Conservation (phyloP, 2,329 filamentous ascomycete species). For the Eurotiales sp. region DNA sequence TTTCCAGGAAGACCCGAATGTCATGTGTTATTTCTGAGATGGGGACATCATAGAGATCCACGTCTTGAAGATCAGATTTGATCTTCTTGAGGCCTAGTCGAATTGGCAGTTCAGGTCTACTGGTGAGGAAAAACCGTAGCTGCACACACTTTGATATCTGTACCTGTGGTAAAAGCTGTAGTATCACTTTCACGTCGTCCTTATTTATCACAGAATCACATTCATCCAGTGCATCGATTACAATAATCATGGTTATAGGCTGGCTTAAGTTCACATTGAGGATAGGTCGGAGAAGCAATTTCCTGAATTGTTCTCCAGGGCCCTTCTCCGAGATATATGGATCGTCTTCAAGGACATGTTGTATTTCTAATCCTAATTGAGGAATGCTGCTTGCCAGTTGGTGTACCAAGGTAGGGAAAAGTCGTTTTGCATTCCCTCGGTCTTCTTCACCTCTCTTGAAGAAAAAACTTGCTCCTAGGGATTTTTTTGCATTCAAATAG, state of each 20-base stretch:
- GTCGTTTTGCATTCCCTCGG: constrained; percentile 29
- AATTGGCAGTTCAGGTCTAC: constrained; percentile 26
- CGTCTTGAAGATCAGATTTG: not conserved
- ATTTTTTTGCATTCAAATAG: not conserved
- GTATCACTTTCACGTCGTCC: constrained; percentile 20
- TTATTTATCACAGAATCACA: constrained; percentile 21
- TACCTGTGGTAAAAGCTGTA: constrained; percentile 20
- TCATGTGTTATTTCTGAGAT: constrained; percentile 22
- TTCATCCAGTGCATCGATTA: constrained; percentile 29
- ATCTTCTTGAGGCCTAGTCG: constrained; percentile 18
- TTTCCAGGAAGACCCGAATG: constrained; percentile 22
- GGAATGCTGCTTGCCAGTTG: constrained; percentile 2
- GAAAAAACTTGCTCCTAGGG: constrained; percentile 1
- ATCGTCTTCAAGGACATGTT: constrained; percentile 22
- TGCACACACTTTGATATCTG: constrained; percentile 13
- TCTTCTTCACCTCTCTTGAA: constrained; percentile 20
- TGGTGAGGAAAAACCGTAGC: constrained; percentile 25
- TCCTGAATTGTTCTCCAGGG: constrained; percentile 25
- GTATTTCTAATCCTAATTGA: constrained; percentile 6
- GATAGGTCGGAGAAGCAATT: constrained; percentile 25
- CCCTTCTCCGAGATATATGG: constrained; percentile 23
- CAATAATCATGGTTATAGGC: constrained; percentile 11
- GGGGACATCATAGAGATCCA: constrained; percentile 21
- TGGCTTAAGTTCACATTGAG: not conserved
- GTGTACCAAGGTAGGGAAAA: constrained; percentile 37